Base-by-base conservation (phyloP, 2,329 filamentous ascomycete genomes). In the Epichloe gansuensis region DNA sequence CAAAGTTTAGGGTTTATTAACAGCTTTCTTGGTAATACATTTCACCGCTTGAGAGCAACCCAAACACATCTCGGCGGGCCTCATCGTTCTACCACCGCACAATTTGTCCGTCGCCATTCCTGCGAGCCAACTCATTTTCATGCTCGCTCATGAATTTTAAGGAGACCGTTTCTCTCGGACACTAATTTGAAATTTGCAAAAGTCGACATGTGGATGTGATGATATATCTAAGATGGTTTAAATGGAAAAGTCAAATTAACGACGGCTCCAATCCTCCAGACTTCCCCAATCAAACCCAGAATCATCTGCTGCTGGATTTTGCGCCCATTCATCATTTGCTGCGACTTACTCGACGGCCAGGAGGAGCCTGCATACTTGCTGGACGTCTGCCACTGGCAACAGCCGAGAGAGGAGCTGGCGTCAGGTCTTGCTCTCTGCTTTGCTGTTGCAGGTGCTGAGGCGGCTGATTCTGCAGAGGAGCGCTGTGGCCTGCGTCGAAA, bases 261-360 rank as follows among this genome's bases (percentile, higher is more conserved):
- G 28, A 23, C 50, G 42, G 21, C 39, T 28, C 48, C 45, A 53
- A 41, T 37, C 15, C 13, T 55, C 56, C 5, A 59, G 57, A 48
- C 58, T 55, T 1, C 61, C 62, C 63, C 62, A 65, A 17, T 57
- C 62, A 2, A 57, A 60, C 3, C 63, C 63, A 0, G 63, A 65
- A 35, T 65, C 64, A 51, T 66, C 62, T 9, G 52, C 58, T 0
- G 59, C 57, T 7, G 61, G 55, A 12, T 55, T 59, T 45, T 57
- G 58, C 7, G 56, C 54, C 63, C 61, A 63, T 42, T 59, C 60
- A 41, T 58, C 52, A 35, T 54, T 43, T 13, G 37, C 39, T 23
- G 23, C 4, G 12, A 38, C 25, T 13, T 25, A 38, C 25, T 13
- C n/a, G 13, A 28, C 15, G n/a, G 13, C 17, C 37, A 23, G 15